phyloP scores from a whole-genome alignment of 768 basidiomycete species.

The Kwoniella newhampshirensis region DNA sequence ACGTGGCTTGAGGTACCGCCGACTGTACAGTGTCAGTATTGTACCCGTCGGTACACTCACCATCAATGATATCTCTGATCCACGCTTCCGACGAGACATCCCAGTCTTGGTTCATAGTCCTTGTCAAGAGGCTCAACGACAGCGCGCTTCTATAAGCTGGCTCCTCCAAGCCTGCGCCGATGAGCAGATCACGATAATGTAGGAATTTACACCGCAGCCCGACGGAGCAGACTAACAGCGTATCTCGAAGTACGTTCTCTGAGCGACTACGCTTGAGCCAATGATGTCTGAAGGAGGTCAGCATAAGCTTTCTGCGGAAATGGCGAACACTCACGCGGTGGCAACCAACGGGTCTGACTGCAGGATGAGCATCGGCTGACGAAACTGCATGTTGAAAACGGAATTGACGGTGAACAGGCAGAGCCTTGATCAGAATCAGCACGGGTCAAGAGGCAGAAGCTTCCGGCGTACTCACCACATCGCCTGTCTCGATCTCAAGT shows the following conservation, averaged over 20 bases:
- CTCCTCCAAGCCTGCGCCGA: slow-evolving; percentile 15
- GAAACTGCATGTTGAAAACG: slow-evolving; percentile 36
- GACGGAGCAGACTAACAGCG: slow-evolving; percentile 24
- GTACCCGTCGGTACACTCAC: not conserved
- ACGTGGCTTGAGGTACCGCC: slow-evolving; percentile 15
- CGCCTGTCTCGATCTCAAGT: slow-evolving; percentile 17
- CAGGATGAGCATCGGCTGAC: slow-evolving; percentile 29
- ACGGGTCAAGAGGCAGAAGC: not conserved
- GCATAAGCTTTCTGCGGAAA: not conserved
- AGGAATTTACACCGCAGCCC: slow-evolving; percentile 31
- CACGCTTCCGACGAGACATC: slow-evolving; percentile 28
- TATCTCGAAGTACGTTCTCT: slow-evolving; percentile 19
- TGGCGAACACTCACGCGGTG: slow-evolving; percentile 16
- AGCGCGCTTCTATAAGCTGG: slow-evolving; percentile 19
- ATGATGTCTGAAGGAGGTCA: slow-evolving; percentile 17
- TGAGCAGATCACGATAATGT: slow-evolving; percentile 31
- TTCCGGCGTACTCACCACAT: slow-evolving; percentile 20
- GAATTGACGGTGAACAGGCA: slow-evolving; percentile 36
- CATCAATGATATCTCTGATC: slow-evolving; percentile 31
- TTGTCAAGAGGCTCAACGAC: slow-evolving; percentile 27
- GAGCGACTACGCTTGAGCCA: slow-evolving; percentile 24
- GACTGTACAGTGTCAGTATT: slow-evolving; percentile 2
- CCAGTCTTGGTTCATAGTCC: slow-evolving; percentile 36
- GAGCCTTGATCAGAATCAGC: slow-evolving; percentile 14
- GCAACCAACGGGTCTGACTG: slow-evolving; percentile 31